phyloP scores from a whole-genome alignment of 352 stramenopile genomes.

The Sclerospora graminicola region DNA sequence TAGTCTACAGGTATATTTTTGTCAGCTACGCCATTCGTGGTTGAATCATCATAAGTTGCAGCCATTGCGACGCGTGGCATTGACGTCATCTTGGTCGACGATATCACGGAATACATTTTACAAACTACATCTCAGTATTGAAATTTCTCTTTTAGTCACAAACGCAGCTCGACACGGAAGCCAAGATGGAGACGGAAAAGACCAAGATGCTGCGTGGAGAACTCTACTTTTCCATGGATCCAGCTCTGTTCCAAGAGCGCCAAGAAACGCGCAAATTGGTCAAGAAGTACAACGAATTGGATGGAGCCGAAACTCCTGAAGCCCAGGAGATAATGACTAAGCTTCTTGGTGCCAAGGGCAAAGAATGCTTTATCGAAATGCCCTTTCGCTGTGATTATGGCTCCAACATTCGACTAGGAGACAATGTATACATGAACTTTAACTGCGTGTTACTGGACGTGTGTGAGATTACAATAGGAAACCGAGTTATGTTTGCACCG shows the following conservation, averaged over 20 bases:
- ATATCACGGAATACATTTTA: no score
- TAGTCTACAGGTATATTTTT: no score
- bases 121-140: no score
- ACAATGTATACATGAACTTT: conserved; percentile 85
- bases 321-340: conserved; percentile 20
- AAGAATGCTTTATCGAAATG: conserved; percentile 53
- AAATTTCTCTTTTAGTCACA: no score
- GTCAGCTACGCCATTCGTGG: no score
- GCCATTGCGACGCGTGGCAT: no score
- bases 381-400: conserved; percentile 87
- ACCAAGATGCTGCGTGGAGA: conserved; percentile 55
- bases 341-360: conserved; percentile 33
- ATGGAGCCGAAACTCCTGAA: conserved; percentile 16
- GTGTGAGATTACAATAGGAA: conserved; percentile 65
- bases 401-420: conserved; percentile 61
- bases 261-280: conserved; percentile 22
- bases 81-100: no score
- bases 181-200: conserved; percentile 25
- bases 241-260: conserved; percentile 30
- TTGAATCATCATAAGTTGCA: no score
- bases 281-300: conserved; percentile 33
- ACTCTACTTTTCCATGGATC: conserved; percentile 36
- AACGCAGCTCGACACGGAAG: no score
- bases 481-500: conserved; percentile 60
- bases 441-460: conserved; percentile 81